A percentile compares a stretch with the other conserved stretches of the same genome.
These are phyloP conservation scores for Calonectria crousiana DNA, from an alignment of 2,329 filamentous ascomycete genomes.

Conservation along the genomic window DNA sequence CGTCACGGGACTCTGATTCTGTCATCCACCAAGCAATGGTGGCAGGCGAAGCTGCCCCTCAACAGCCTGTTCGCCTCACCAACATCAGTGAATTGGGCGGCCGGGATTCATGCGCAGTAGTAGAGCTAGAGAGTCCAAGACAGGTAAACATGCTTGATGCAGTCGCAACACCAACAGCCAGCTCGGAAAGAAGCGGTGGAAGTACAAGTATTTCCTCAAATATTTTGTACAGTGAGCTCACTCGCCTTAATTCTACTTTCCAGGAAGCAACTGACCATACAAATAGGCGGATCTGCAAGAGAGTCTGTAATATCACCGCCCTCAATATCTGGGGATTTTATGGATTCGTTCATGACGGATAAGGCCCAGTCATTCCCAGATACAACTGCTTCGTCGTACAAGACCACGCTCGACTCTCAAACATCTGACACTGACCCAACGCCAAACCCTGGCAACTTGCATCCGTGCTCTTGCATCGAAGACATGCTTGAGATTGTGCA, in stretches of 20 bases:
- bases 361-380: not conserved
- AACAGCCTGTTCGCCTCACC: not conserved
- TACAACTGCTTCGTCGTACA: not conserved
- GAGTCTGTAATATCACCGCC: not conserved
- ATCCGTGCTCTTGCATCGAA: slow-evolving; percentile 38
- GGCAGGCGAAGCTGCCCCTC: not conserved
- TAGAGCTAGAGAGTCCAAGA: not conserved
- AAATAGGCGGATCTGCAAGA: not conserved
- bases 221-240: not conserved
- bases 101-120: not conserved
- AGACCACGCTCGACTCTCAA: not conserved
- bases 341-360: not conserved
- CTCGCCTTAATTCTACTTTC: not conserved
- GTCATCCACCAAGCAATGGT: not conserved
- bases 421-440: not conserved
- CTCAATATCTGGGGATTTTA: not conserved
- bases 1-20: not conserved
- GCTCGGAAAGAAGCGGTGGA: not conserved
- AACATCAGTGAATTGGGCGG: not conserved
- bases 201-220: not conserved
- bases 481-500: slow-evolving; percentile 42
- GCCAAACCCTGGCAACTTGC: not conserved
- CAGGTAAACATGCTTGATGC: not conserved
- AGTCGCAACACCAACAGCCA: not conserved
- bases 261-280: not conserved